A percentile compares a stretch with the other conserved stretches of the same genome.
These are phyloP conservation scores for Golubevia sp. DNA, from an alignment of 1,284 basidiomycete genomes.

Conservation along the genomic window DNA sequence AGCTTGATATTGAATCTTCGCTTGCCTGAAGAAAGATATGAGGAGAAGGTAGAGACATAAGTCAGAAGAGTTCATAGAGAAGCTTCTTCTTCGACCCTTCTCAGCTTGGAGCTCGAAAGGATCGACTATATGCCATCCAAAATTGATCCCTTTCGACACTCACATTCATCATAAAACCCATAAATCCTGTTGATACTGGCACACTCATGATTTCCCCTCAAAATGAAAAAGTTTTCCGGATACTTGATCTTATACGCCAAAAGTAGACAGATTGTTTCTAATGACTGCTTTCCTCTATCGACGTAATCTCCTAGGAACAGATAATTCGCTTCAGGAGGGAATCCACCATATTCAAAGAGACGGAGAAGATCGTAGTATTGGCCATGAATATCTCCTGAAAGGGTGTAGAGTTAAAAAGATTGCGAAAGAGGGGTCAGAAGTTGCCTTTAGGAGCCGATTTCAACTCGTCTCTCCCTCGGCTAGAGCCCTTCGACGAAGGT, in stretches of 20 bases:
- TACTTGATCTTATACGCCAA: conserved; percentile 98
- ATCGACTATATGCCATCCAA: neutral
- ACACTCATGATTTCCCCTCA: conserved; percentile 92
- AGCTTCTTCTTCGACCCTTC: neutral
- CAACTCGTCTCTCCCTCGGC: too few relatives aligned
- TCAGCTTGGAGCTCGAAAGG: neutral
- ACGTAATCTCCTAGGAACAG: conserved; percentile 95
- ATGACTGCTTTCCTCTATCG: conserved; percentile 89
- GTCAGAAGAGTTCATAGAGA: too few relatives aligned
- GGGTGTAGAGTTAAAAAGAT: neutral
- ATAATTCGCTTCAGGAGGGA: conserved; percentile 94
- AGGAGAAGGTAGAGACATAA: neutral
- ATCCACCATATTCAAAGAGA: conserved; percentile 91
- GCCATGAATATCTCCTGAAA: conserved; percentile 84
- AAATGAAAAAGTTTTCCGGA: conserved; percentile 95
- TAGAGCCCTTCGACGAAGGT: neutral
- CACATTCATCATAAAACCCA: conserved; percentile 95
- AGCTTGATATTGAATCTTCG: conserved; percentile 96
- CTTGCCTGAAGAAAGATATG: conserved; percentile 74
- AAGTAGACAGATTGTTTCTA: conserved; percentile 85
- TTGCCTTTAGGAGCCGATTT: neutral
- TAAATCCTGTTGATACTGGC: conserved; percentile 94
- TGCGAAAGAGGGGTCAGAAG: neutral
- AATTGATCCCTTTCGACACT: conserved; percentile 49
- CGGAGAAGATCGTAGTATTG: conserved; percentile 93